Conservation (phyloP, 2,329 filamentous ascomycete genomes). For the Hypocrella siamensis region DNA sequence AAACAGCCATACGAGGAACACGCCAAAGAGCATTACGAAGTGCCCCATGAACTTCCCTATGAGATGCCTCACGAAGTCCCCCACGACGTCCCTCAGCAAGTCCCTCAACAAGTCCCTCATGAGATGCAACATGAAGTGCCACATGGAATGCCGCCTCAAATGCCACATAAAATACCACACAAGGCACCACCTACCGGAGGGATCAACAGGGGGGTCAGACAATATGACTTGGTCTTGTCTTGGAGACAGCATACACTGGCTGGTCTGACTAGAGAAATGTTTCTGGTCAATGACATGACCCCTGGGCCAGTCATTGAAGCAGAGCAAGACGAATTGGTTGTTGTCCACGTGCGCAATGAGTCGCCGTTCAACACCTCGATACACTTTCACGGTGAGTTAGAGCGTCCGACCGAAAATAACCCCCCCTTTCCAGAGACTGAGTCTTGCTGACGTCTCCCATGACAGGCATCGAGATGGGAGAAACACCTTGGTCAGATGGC, state of each 20-base stretch:
- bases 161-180: too few relatives aligned
- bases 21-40: too few relatives aligned
- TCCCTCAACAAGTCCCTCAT: too few relatives aligned
- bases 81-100: too few relatives aligned
- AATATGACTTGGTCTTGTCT: constrained; percentile 16
- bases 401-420: background rate
- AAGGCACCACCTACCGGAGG: too few relatives aligned
- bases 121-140: too few relatives aligned
- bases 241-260: constrained; percentile 24
- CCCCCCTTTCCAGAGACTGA: background rate
- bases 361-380: constrained; percentile 30
- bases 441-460: too few relatives aligned
- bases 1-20: too few relatives aligned
- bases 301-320: constrained; percentile 42
- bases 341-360: constrained; percentile 28
- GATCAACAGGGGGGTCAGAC: too few relatives aligned
- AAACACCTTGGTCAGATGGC: constrained; percentile 45
- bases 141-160: too few relatives aligned
- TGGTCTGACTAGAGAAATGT: constrained; percentile 26
- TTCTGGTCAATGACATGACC: constrained; percentile 42
- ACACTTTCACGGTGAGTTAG: constrained; percentile 29
- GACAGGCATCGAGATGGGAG: constrained; percentile 30
- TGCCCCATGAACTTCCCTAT: too few relatives aligned
- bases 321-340: constrained; percentile 13
- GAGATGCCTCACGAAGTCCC: too few relatives aligned